Conservation (phyloP, 2,329 filamentous ascomycete genomes). For the Fusarium circinatum region DNA sequence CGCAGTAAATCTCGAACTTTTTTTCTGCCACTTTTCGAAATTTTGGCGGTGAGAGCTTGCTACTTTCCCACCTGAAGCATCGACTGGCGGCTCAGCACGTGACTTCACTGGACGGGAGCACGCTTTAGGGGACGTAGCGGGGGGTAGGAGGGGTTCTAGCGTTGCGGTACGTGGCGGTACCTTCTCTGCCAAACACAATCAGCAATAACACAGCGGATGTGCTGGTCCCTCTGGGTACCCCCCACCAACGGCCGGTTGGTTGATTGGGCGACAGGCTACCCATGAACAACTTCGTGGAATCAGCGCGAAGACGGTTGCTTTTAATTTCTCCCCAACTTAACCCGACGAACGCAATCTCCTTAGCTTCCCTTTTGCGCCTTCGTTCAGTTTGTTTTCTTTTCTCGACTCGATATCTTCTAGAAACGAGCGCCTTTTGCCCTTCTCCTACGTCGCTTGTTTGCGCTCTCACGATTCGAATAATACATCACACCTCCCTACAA, state of each 20-base stretch:
- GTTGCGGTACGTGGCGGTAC: constrained; percentile 30
- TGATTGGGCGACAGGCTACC: constrained; percentile 46
- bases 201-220: constrained; percentile 17
- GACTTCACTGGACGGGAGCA: constrained; percentile 9
- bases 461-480: constrained; percentile 24
- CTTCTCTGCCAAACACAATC: not conserved
- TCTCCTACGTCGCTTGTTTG: not conserved
- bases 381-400: constrained; percentile 3
- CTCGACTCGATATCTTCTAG: constrained; percentile 9
- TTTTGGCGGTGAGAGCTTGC: constrained; percentile 47
- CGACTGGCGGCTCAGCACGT: constrained; percentile 19
- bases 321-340: constrained; percentile 46
- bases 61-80: not conserved
- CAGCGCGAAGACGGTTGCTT: constrained; percentile 40
- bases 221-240: constrained; percentile 40
- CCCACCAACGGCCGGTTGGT: constrained; percentile 40
- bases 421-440: not conserved
- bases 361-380: constrained; percentile 18
- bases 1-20: constrained; percentile 40
- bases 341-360: constrained; percentile 39
- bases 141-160: constrained; percentile 22
- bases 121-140: constrained; percentile 21
- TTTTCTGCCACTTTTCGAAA: constrained; percentile 48
- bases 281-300: constrained; percentile 40
- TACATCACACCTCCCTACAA: constrained; percentile 8